A percentile compares a stretch with the other conserved stretches of the same genome.
Conservation (phyloP, 768 basidiomycete species). For the Leccinum obscurum region DNA sequence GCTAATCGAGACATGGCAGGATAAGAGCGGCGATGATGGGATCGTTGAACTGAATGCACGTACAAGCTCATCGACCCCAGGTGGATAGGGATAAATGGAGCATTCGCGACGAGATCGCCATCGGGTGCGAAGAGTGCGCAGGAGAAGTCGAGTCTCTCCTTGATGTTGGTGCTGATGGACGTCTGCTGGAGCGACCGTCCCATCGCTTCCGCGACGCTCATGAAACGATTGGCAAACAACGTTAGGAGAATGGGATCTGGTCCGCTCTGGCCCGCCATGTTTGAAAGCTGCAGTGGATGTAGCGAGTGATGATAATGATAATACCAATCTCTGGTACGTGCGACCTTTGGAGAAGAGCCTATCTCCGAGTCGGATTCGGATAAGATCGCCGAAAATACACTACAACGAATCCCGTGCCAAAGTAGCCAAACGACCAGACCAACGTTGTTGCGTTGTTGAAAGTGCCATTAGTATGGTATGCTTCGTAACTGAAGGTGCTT, state of each 20-base stretch:
- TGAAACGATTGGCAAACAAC: conserved; percentile 94
- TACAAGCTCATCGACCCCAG: conserved; percentile 91
- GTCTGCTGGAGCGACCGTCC: conserved; percentile 88
- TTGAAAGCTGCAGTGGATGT: not conserved
- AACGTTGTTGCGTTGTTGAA: too few species aligned
- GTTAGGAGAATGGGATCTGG: conserved; percentile 88
- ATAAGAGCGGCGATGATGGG: not conserved
- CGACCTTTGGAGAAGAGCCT: not conserved
- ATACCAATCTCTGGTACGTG: not conserved
- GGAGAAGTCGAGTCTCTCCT: conserved; percentile 92
- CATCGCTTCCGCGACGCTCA: conserved; percentile 98
- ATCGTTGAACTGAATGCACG: conserved; percentile 32
- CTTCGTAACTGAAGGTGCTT: too few species aligned
- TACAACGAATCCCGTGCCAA: not conserved
- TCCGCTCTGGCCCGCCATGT: conserved; percentile 31
- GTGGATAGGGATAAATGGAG: conserved; percentile 88
- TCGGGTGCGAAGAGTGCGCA: conserved; percentile 96
- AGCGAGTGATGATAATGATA: not conserved
- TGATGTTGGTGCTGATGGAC: conserved; percentile 91
- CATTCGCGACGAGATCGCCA: conserved; percentile 93
- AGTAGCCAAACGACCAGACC: too few species aligned
- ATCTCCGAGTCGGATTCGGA: not conserved
- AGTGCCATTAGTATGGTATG: too few species aligned
- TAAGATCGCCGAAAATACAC: not conserved
- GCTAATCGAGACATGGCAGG: conserved; percentile 35